Conservation (phyloP, 2,329 filamentous ascomycete species). For the Fusarium pininemorale region DNA sequence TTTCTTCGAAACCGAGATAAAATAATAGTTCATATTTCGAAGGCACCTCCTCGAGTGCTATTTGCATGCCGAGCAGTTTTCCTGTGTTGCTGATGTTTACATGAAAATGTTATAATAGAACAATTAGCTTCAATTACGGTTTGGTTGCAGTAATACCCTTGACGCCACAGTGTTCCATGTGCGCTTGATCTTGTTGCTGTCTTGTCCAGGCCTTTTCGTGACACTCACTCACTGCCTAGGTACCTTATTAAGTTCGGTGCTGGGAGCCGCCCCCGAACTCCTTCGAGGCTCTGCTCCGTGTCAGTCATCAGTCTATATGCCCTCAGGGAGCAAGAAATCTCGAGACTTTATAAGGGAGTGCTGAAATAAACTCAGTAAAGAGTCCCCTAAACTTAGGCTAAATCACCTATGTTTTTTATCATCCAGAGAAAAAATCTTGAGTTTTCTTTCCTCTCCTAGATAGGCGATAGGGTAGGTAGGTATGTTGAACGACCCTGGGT, state of each 20-base stretch:
- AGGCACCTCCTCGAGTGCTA: not conserved
- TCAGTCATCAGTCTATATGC: not conserved
- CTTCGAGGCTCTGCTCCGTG: not conserved
- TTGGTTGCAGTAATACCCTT: conserved; percentile 5
- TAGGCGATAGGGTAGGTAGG: not conserved
- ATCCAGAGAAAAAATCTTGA: not conserved
- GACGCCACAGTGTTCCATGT: conserved; percentile 9
- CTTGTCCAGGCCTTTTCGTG: not conserved
- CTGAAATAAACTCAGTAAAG: not conserved
- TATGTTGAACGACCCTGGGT: not conserved
- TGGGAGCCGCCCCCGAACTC: not conserved
- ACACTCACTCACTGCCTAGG: not conserved
- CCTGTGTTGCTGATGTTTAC: not conserved
- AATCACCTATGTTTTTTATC: not conserved
- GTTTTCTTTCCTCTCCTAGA: not conserved
- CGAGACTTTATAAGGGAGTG: not conserved
- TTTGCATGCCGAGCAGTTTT: not conserved
- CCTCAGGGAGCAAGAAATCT: not conserved
- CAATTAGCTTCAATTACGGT: not conserved
- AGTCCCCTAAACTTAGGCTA: not conserved
- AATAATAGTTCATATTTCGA: not conserved
- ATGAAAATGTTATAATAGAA: not conserved
- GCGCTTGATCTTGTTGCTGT: not conserved
- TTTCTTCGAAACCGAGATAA: not conserved
- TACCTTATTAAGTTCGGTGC: not conserved